Evolutionary conservation across 345 rosid genomes (phyloP).

Genomic region (Ceriops decandra): DNA sequence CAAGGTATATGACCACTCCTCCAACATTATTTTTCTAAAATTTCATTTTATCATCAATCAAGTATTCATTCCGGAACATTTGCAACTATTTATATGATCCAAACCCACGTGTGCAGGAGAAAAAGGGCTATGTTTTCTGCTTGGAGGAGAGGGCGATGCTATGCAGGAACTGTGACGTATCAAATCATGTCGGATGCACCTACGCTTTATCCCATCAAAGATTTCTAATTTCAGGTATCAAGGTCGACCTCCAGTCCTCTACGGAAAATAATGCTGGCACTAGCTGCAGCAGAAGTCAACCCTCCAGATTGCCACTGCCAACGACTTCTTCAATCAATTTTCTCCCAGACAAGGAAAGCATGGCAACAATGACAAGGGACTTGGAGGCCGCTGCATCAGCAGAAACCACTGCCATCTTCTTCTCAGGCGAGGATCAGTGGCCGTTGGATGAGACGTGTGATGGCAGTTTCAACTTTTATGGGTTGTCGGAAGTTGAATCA

Average conservation of each 20-base stretch:
- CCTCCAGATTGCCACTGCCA: background rate
- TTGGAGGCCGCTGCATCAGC: background rate
- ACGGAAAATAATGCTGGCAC: background rate
- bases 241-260: constrained; percentile 19
- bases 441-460: constrained; percentile 15
- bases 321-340: background rate
- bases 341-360: background rate
- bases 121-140: constrained; percentile 26
- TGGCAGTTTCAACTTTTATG: background rate
- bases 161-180: constrained; percentile 20
- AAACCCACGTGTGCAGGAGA: constrained; percentile 11
- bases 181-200: constrained; percentile 10
- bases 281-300: background rate
- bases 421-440: constrained; percentile 6
- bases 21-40: background rate
- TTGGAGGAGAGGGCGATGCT: constrained; percentile 32
- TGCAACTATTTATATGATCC: background rate
- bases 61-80: too few species aligned
- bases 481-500: constrained; percentile 5
- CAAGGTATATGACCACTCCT: constrained; percentile 16
- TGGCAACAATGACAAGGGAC: background rate
- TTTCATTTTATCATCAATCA: too few species aligned
- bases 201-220: constrained; percentile 18
- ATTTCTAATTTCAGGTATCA: constrained; percentile 24
- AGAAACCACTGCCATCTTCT: constrained; percentile 7